Evolutionary conservation across 164 flowering plant genomes (phyloP), one percentile per base, ranked within the genome.

Genomic region (Kingdonia uniflora): DNA sequence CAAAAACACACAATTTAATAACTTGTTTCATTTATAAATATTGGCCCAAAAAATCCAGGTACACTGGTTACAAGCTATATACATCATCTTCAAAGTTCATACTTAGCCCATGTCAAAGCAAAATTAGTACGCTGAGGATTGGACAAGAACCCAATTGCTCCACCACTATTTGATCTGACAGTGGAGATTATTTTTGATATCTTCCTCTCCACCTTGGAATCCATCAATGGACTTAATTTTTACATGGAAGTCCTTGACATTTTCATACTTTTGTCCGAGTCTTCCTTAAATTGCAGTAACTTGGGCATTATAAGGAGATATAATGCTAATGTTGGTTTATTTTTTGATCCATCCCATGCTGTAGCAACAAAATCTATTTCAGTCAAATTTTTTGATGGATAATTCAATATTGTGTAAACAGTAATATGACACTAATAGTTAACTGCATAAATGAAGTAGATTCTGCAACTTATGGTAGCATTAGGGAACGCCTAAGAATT

Each of bases 91-190:
- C 10, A 14, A 44, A 22, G n/a, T 6, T 5, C 56, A 19, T 73
- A 87, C 90, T 81, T 75, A 0, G 92, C 91, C 65, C 87, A 67
- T 42, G 86, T 79, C 51, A 80, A 57, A 16, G 87, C 79, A 26
- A 80, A 84, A 63, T 80, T 83, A 24, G 82, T 64, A 54, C 84
- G 70, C 38, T 69, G 72, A 37, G 42, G 52, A 68, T 60, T 71
- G 20, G 66, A 56, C 6, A 79, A 46, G 53, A 83, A 80, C 7
- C 81, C 90, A 46, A 79, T 53, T 5, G 68, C 45, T 22, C 84
- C 84, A 37, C 59, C 47, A 0, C 19, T 22, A 56, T 80, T 80
- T 19, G 74, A 70, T 51, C 82, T 55, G n/a, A 83, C 84, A 1
- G 81, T 71, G 0, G 82, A 83, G 22, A 83, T 57, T 21, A 83